phyloP scores from a whole-genome alignment of 129 eudicot species.

The Chrysanthemum lavandulifolium region DNA sequence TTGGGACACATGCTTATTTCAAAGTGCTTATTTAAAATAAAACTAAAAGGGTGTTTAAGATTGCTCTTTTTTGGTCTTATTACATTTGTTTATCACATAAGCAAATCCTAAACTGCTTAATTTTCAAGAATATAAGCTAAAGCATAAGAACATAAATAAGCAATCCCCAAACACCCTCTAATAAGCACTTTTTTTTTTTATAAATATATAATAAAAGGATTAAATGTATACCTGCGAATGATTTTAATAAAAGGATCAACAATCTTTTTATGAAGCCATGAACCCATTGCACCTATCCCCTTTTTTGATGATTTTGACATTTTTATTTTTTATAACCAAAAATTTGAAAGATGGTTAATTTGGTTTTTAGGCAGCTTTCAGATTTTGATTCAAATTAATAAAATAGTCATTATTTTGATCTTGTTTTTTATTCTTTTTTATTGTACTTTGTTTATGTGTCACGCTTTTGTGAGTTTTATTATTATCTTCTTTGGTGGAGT shows the following conservation, averaged over 20 bases:
- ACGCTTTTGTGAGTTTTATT: conserved; percentile 1
- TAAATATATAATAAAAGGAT: neutral
- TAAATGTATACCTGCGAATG: conserved; percentile 51
- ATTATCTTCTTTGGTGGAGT: neutral
- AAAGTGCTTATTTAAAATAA: no score
- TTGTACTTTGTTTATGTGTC: neutral
- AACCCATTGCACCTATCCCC: conserved; percentile 38
- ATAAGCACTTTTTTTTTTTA: no score
- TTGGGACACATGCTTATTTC: no score
- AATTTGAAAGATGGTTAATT: conserved; percentile 11
- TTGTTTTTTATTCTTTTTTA: conserved; percentile 12
- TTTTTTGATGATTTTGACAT: conserved; percentile 32
- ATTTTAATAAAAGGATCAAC: conserved; percentile 76
- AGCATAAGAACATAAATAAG: no score
- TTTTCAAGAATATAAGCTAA: no score
- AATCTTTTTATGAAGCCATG: conserved; percentile 57
- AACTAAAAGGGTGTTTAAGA: no score
- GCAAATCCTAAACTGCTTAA: no score
- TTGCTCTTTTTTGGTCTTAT: no score
- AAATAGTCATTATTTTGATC: conserved; percentile 11
- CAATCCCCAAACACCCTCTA: no score
- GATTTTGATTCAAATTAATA: conserved; percentile 14
- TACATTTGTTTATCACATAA: no score
- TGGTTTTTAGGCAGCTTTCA: conserved; percentile 14
- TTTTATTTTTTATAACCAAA: neutral